A percentile compares a stretch with the other conserved stretches of the same genome.
Evolutionary conservation across 2,329 filamentous ascomycete species (phyloP).

Genomic region (Curvularia sp.): DNA sequence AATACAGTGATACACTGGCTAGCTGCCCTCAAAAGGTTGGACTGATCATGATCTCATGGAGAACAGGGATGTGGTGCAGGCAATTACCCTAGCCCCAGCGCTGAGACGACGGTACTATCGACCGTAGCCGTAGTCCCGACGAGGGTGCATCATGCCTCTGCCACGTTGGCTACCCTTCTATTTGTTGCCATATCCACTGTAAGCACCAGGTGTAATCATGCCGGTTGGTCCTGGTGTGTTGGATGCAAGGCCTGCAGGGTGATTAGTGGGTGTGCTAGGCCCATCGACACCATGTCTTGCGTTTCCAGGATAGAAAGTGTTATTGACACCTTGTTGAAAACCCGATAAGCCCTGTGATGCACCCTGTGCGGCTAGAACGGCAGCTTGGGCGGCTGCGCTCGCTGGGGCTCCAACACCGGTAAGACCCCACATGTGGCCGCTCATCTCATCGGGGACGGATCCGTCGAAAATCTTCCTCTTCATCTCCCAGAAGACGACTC

Average conservation of each 20-base stretch:
- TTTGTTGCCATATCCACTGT: slow-evolving; percentile 50
- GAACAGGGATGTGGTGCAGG: not conserved
- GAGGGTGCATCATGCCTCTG: not conserved
- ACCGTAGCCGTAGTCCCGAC: not conserved
- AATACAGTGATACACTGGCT: not conserved
- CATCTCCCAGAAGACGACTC: slow-evolving; percentile 94
- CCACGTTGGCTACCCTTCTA: slow-evolving; percentile 21
- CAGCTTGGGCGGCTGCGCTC: slow-evolving; percentile 63
- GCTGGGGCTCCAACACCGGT: slow-evolving; percentile 65
- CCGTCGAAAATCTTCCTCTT: slow-evolving; percentile 86
- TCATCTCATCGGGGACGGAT: slow-evolving; percentile 76
- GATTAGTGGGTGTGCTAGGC: slow-evolving; percentile 74
- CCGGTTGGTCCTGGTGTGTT: slow-evolving; percentile 62
- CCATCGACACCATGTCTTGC: slow-evolving; percentile 52
- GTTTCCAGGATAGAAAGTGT: slow-evolving; percentile 53
- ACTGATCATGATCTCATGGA: not conserved
- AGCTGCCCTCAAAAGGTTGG: not conserved
- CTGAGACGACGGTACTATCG: not conserved
- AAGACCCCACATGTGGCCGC: slow-evolving; percentile 93
- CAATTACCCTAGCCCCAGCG: not conserved
- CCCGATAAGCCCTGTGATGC: slow-evolving; percentile 37
- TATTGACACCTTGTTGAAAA: slow-evolving; percentile 46
- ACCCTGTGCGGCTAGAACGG: slow-evolving; percentile 54
- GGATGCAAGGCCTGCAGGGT: slow-evolving; percentile 58
- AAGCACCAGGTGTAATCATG: slow-evolving; percentile 71